These are phyloP conservation scores for Penicillium oxalicum DNA, from an alignment of 2,329 filamentous ascomycete genomes.

Conservation along the genomic window DNA sequence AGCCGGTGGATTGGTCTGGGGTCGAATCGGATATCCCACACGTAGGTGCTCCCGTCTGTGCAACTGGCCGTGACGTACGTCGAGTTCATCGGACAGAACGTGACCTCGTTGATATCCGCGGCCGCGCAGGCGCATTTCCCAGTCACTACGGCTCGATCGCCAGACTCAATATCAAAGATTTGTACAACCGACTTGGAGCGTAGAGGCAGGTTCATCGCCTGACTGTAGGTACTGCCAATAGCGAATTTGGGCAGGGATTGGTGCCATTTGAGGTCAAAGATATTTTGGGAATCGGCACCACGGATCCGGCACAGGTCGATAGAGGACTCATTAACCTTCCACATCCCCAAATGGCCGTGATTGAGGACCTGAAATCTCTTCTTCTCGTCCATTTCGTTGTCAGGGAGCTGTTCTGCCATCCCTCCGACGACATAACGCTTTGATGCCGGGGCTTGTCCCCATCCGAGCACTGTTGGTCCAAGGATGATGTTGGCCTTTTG, in stretches of 20 bases:
- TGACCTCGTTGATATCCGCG: slow-evolving; percentile 56
- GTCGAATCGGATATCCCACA: slow-evolving; percentile 53
- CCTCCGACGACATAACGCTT: slow-evolving; percentile 49
- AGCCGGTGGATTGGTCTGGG: slow-evolving; percentile 45
- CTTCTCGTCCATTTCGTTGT: slow-evolving; percentile 18
- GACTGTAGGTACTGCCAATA: slow-evolving; percentile 42
- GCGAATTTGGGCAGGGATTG: slow-evolving; percentile 46
- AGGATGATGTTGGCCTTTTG: slow-evolving; percentile 31
- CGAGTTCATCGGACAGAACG: slow-evolving; percentile 43
- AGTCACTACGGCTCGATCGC: not conserved
- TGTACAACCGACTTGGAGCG: slow-evolving; percentile 47
- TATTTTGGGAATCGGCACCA: slow-evolving; percentile 44
- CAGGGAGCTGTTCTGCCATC: slow-evolving; percentile 41
- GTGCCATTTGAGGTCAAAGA: slow-evolving; percentile 57
- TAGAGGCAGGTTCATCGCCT: slow-evolving; percentile 27
- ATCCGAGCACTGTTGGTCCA: slow-evolving; percentile 44
- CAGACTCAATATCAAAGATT: slow-evolving; percentile 39
- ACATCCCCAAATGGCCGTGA: slow-evolving; percentile 50
- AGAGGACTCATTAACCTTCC: slow-evolving; percentile 43
- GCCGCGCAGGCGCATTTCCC: slow-evolving; percentile 51
- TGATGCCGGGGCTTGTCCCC: slow-evolving; percentile 38
- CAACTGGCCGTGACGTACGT: slow-evolving; percentile 54
- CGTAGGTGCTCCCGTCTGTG: slow-evolving; percentile 54
- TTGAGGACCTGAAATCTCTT: slow-evolving; percentile 22
- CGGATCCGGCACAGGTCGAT: slow-evolving; percentile 35